phyloP scores from a whole-genome alignment of 2,329 filamentous ascomycete species.

The Trichoderma brevicompactum region DNA sequence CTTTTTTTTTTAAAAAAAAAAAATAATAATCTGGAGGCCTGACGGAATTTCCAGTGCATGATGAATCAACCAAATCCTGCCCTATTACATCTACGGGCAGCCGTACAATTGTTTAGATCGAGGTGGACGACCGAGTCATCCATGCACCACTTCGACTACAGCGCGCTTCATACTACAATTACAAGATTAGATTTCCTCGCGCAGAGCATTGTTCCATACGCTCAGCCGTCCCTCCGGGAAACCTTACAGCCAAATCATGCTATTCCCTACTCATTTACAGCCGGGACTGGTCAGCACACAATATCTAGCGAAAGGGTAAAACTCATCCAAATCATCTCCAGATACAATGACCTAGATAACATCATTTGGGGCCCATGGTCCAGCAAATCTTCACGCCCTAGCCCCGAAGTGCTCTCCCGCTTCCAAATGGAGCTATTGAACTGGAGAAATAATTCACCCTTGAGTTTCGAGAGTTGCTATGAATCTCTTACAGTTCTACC shows the following conservation, averaged over 20 bases:
- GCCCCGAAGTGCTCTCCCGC: not conserved
- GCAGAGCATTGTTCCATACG: not conserved
- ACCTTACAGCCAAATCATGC: not conserved
- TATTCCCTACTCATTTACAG: not conserved
- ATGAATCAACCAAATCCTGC: not conserved
- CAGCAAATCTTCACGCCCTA: not conserved
- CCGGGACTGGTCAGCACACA: not conserved
- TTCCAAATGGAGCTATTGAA: not conserved
- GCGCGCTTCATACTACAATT: not conserved
- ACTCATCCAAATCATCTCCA: not conserved
- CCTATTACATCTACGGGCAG: not conserved
- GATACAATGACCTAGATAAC: not conserved
- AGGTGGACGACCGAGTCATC: rapidly evolving
- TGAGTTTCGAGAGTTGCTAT: not conserved
- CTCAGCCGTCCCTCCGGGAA: not conserved
- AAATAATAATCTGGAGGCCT: not conserved
- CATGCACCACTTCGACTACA: too few species aligned
- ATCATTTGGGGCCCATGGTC: slow-evolving; percentile 2
- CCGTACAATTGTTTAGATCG: not conserved
- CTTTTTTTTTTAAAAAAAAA: too few species aligned
- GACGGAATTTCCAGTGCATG: not conserved
- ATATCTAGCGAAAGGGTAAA: not conserved
- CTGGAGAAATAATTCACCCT: not conserved
- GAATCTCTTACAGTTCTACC: not conserved
- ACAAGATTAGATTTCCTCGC: not conserved